Evolutionary conservation across 1,139 yeast genomes (phyloP), one percentile per base, ranked within the genome.

Genomic region (Ogataea hybrid): DNA sequence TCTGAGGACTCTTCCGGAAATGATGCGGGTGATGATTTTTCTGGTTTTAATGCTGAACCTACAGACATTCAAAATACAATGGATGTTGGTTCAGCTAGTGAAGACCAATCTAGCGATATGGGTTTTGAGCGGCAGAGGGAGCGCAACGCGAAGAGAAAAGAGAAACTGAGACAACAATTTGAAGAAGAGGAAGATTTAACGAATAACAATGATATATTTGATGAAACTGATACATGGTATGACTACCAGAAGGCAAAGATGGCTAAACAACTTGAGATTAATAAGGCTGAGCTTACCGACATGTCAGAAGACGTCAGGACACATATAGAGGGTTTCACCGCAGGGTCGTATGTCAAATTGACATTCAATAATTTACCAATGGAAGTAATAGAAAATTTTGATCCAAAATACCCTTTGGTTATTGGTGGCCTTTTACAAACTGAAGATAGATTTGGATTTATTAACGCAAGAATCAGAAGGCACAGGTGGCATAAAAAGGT

Each of bases 401-500:
- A 87, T 56, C 95, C 98, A 5, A 73, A 69, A 36, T 89, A 70
- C 58, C 97, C 98, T 6, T 73, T 94, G 29, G 78, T 94, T 17
- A 69, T 94, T 54, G 99, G 99, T 46, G 97, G 98, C 4, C 71
- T 94, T 47, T 69, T 90, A 41, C 77, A 94, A 18, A 87, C 95
- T 12, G 99, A 94, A 62, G 85, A 90, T 45, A 76, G 96, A 61
- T 92, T 90, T 61, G 99, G 98, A 11, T 84, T 86, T 55, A 75
- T 89, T 71, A 92, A 87, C 61, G 96, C 88, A 41, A 81, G 97
- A 68, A 80, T 94, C 52, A 88, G 96, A 77, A 82, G 97, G 64
- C 99, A 94, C 63, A 82, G 98, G 71, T 94, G 99, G 99, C 97
- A 92, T 67, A 92, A 90, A 62, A 89, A 89, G 72, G 88, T 94